Conservation (phyloP, 495 filamentous ascomycete genomes). For the Xylaria intraflava region DNA sequence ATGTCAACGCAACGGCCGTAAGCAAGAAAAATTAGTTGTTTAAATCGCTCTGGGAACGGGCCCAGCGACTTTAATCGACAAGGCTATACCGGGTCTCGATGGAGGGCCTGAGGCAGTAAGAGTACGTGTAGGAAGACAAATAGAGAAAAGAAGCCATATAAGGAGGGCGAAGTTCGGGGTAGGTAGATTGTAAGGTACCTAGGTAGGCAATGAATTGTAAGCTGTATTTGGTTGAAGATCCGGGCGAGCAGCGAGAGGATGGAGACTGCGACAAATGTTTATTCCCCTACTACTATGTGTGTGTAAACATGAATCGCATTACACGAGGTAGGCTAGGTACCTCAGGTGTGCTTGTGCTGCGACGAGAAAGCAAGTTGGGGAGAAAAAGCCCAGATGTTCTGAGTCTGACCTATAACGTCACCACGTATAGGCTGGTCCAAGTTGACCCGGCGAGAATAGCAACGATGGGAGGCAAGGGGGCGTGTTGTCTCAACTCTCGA, state of each 20-base stretch:
- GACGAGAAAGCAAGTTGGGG: conserved; percentile 2
- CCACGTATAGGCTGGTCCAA: background rate
- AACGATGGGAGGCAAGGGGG: background rate
- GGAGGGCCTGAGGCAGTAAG: background rate
- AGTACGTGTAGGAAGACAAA: background rate
- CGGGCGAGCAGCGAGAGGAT: conserved; percentile 1
- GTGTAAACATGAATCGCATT: conserved; percentile 4
- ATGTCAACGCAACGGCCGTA: background rate
- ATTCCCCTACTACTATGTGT: background rate
- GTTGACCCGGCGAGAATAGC: background rate
- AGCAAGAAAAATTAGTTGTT: background rate
- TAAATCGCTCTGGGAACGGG: background rate
- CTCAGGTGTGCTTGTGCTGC: too few species aligned
- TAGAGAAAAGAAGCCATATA: conserved; percentile 2
- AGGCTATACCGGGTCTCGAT: background rate
- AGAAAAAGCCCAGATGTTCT: conserved; percentile 3
- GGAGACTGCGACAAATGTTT: conserved; percentile 3
- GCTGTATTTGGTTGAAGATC: conserved; percentile 1
- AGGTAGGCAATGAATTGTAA: background rate
- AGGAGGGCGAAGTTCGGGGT: background rate
- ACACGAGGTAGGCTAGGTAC: too few species aligned
- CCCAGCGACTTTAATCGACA: background rate
- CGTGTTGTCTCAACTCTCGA: background rate
- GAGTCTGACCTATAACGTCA: background rate
- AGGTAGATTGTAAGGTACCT: too few species aligned